Base-by-base conservation (phyloP, 2,329 filamentous ascomycete species). In the Ambrosiella cleistominuta region DNA sequence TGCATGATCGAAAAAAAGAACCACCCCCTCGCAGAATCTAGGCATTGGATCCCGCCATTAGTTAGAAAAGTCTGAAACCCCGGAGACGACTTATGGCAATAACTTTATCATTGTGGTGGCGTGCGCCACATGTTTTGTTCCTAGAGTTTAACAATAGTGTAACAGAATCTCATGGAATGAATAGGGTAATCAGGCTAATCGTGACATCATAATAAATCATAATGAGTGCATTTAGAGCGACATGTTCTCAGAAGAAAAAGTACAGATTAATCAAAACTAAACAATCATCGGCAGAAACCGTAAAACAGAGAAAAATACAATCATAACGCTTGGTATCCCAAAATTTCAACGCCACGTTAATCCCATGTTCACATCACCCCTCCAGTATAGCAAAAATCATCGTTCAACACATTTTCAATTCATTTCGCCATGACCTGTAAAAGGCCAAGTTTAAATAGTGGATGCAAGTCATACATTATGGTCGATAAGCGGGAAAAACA, bases 401-500 rank as follows among this genome's bases (percentile, higher is more conserved):
- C 35, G 6, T 53, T 12, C 9, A 53, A 40, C 35, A 37, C 35
- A 38, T 37, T 53, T 53, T 53, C 35, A 53, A 53, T 53, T 53
- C 51, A 53, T 38, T 53, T 17, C n/a, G n/a, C 12, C 13, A 27
- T 36, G 15, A 13, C 15, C 37, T 36, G 38, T n/a, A 37, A 53
- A 17, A 15, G 51, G 17, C 35, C 37, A 47, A 9, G 44, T 13
- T 13, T 38, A 36, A 38, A 38, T n/a, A 39, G 35, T n/a, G 17
- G 13, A 53, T 38, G 51, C 51, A 51, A 38, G 55, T 54, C 56
- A 58, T 58, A 56, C 54, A 56, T 17, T 17, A 44, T 37, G 15
- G 15, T 36, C 19, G 52, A 39, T 36, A 52, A 57, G 40, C 39
- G 64, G 63, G 62, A 58, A 61, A 54, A 60, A 64, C 62, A 54